Conservation (phyloP, 306 rosid genomes). For the Clitoria ternatea region DNA sequence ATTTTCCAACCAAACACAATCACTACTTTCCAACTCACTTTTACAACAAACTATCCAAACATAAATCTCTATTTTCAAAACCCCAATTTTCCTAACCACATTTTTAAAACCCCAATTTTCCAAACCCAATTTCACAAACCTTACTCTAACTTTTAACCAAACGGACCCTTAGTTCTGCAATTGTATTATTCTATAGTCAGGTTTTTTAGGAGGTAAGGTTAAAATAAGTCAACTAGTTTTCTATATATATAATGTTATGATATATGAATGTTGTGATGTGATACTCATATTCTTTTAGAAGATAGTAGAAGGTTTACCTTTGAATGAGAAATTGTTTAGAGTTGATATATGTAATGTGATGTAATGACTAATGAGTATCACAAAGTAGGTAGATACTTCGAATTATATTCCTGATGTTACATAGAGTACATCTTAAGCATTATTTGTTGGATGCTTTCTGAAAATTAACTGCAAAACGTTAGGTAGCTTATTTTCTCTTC, state of each 20-base stretch:
- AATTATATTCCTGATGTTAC: conserved; percentile 9
- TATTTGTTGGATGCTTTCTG: conserved; percentile 5
- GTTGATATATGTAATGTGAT: background rate
- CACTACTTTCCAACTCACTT: no score
- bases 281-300: conserved; percentile 1
- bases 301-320: background rate
- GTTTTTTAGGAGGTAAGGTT: background rate
- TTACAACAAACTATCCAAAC: no score
- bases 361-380: no score
- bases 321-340: background rate
- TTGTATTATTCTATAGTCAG: background rate
- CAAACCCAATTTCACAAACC: no score
- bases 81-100: no score
- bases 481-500: background rate
- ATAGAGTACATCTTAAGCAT: background rate
- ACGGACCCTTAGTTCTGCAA: no score
- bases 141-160: no score
- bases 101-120: no score
- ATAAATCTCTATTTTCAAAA: no score
- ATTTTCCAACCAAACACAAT: no score
- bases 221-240: background rate
- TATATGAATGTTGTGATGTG: background rate
- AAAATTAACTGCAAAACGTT: conserved; percentile 1
- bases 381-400: background rate
- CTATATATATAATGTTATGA: background rate